A percentile compares a stretch with the other conserved stretches of the same genome.
phyloP scores from a whole-genome alignment of 257 asterid species.

The Primulina eburnea region DNA sequence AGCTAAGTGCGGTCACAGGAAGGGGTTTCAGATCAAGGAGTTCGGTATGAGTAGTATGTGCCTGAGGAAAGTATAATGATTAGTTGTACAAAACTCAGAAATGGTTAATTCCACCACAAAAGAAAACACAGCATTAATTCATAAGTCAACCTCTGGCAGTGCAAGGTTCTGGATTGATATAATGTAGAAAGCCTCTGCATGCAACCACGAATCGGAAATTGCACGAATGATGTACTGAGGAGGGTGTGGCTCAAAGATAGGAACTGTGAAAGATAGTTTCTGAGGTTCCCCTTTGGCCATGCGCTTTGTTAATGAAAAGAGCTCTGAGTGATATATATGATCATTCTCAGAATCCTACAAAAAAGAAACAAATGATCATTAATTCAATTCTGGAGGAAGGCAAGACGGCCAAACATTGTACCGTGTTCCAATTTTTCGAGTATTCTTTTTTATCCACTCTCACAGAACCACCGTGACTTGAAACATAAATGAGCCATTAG shows the following conservation, averaged over 20 bases:
- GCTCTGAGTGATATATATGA: slow-evolving; percentile 95
- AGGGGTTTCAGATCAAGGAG: slow-evolving; percentile 96
- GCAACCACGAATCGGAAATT: slow-evolving; percentile 94
- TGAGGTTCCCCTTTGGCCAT: slow-evolving; percentile 88
- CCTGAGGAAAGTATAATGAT: slow-evolving; percentile 45
- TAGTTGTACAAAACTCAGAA: slow-evolving; percentile 3
- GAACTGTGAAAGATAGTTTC: slow-evolving; percentile 89
- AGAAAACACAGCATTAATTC: slow-evolving; percentile 17
- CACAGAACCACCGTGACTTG: neutral
- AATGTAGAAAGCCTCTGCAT: slow-evolving; percentile 76
- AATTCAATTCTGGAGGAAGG: slow-evolving; percentile 15
- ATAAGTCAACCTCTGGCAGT: slow-evolving; percentile 79
- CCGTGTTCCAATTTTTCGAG: neutral
- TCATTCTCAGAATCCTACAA: slow-evolving; percentile 95
- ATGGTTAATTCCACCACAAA: slow-evolving; percentile 16
- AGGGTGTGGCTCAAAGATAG: slow-evolving; percentile 99
- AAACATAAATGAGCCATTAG: neutral
- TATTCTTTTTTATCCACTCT: neutral
- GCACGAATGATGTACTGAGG: slow-evolving; percentile 96
- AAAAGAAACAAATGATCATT: slow-evolving; percentile 21
- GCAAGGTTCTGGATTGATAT: slow-evolving; percentile 86
- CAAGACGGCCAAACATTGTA: neutral
- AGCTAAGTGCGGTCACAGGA: slow-evolving; percentile 94
- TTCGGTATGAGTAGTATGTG: slow-evolving; percentile 84
- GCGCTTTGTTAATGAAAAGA: slow-evolving; percentile 78